Percentiles rank a stretch among this genome's conserved stretches.
These are phyloP conservation scores for Silene latifolia DNA, from an alignment of 148 eudicot species.

Conservation along the genomic window DNA sequence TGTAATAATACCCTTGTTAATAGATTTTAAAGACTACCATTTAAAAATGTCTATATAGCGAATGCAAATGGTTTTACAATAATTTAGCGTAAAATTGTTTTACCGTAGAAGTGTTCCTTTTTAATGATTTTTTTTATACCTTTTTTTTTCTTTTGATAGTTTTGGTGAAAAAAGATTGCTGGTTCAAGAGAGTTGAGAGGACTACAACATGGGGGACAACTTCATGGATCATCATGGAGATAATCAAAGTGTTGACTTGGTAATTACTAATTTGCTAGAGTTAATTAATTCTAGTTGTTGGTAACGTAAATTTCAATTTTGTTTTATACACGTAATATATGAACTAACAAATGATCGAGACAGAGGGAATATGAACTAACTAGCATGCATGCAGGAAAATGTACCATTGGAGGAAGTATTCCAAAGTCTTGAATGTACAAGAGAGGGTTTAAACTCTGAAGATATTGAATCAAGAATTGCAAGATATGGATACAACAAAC, in stretches of 20 bases:
- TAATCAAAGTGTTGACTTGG: slow-evolving; percentile 24
- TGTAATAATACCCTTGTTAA: too few relatives aligned
- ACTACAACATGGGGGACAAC: slow-evolving; percentile 6
- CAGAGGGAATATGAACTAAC: too few relatives aligned
- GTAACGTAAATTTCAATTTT: too few relatives aligned
- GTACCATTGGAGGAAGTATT: slow-evolving; percentile 61
- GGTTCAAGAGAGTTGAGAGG: neutral
- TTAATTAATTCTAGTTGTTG: too few relatives aligned
- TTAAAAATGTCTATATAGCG: too few relatives aligned
- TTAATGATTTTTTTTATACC: neutral
- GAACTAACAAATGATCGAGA: too few relatives aligned
- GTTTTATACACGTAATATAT: too few relatives aligned
- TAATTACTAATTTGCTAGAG: too few relatives aligned
- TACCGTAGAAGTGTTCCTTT: neutral
- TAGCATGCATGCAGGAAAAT: slow-evolving; percentile 43
- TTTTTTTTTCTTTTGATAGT: neutral
- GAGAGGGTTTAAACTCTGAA: slow-evolving; percentile 41
- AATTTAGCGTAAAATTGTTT: too few relatives aligned
- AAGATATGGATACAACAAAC: slow-evolving; percentile 58
- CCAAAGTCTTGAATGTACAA: slow-evolving; percentile 42
- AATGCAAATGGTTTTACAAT: too few relatives aligned
- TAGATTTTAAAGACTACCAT: too few relatives aligned
- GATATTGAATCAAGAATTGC: slow-evolving; percentile 45
- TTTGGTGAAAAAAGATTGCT: neutral
- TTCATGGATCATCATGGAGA: slow-evolving; percentile 11